Base-by-base conservation (phyloP, 306 rosid genomes). In the Cicer cuneatum region DNA sequence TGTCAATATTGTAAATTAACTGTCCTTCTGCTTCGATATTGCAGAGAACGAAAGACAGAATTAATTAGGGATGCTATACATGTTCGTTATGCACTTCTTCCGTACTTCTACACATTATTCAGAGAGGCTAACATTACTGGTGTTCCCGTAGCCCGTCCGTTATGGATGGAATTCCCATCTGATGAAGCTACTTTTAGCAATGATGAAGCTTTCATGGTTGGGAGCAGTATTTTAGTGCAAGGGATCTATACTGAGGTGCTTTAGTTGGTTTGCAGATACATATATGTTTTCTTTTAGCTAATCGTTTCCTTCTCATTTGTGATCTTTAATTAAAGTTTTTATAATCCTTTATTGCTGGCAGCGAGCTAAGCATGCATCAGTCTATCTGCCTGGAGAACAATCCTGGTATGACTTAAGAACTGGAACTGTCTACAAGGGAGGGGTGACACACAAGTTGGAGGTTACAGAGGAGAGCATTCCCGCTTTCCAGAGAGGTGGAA, bases 121-220 rank as follows among this genome's bases (percentile, higher is more conserved):
- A 88, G 99, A 76, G 98, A 90, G 87, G 92, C 99, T 75, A 92
- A 90, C 83, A 72, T 82, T 40, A 92, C 84, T 66, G 99, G 99
- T 16, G 83, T 84, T 85, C 99, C 99, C 54, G 92, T 94, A 59
- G 74, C 82, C 14, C 96, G 99, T 72, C 97, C 98, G 71, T 66
- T 94, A 71, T 94, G 99, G 99, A 90, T 94, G 99, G 99, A 94
- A 74, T 94, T 94, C 86, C 93, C 99, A 71, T 88, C 85, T 41
- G 99, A 94, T 61, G 96, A 92, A 75, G 89, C 86, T 73, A 94
- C 99, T 72, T 94, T 92, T 81, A 86, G 71, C 84, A 94, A 92
- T 71, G 99, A 94, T 7, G 97, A 94, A 78, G 98, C 99, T 72
- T 87, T 94, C 76, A 89, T 94, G 99, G 96, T 94, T 61, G 99